Evolutionary conservation across 805 yeast genomes (phyloP), one percentile per base, ranked within the genome.

Genomic region (Debaryomyces castellii): DNA sequence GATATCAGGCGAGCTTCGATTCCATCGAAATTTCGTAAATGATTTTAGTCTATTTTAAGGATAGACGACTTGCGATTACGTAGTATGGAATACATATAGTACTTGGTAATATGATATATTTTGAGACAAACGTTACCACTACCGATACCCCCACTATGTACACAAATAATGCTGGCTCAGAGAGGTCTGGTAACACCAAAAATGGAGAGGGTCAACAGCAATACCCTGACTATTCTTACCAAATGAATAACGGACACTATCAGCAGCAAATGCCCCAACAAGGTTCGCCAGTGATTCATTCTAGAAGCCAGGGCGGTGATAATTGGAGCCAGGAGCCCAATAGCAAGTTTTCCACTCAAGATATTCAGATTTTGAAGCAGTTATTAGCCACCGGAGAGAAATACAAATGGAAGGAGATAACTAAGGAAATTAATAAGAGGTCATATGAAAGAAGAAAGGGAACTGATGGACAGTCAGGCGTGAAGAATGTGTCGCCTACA

Each of bases 341-440:
- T 22, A 25, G 39, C 12, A 60, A 55, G 42, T 77, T 80, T 67
- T 58, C 69, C 1, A 54, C 60, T 6, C 77, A 73, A 27, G 84
- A 79, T 48, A 55, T 72, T 10, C 73, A 68, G 39, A 70, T 76
- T 17, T 67, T 81, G 46, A 66, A 69, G 46, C 76, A 74, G 39
- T 58, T 81, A 39, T 64, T 81, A 43, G 71, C 69, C 18, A 64
- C 72, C 3, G 85, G 81, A 3, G 86, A 81, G 51, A 70, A 77
- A 46, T 75, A 76, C 52, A 81, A 81, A 54, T 81, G 86, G 86
- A 76, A 77, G 55, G 80, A 71, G 54, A 72, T 81, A 51, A 77
- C 85, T 41, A 74, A 58, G 40, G 66, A 62, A 41, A 62, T 63
- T 28, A 63, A 63, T 39, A 33, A 42, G 14, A 41, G 44, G 17